Conservation (phyloP, 306 rosid species). For the Sechiopsis laciniata region DNA sequence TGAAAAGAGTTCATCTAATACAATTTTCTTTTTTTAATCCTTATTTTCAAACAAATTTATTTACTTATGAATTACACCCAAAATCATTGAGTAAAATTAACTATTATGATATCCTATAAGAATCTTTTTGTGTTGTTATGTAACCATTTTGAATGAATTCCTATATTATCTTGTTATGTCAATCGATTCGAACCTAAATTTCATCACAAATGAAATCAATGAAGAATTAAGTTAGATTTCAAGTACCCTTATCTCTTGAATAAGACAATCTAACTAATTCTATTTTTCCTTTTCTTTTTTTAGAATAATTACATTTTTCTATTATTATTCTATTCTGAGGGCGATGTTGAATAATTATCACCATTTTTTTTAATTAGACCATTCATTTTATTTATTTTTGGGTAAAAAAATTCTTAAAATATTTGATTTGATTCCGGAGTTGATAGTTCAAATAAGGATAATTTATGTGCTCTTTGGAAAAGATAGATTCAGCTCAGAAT, state of each 20-base stretch:
- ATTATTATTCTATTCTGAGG: too few relatives aligned
- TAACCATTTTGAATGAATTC: conserved; percentile 10
- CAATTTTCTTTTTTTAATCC: too few relatives aligned
- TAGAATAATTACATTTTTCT: conserved; percentile 2
- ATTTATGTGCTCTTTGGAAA: too few relatives aligned
- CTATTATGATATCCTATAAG: conserved; percentile 28
- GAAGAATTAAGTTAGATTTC: conserved; percentile 8
- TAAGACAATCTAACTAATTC: conserved; percentile 17
- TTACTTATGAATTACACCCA: background rate
- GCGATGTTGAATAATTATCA: too few relatives aligned
- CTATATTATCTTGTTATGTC: background rate
- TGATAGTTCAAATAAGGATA: too few relatives aligned
- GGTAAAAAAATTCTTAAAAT: too few relatives aligned
- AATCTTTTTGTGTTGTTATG: conserved; percentile 5
- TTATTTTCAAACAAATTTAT: background rate
- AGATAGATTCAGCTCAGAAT: too few relatives aligned
- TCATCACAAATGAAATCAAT: background rate
- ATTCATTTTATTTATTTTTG: too few relatives aligned
- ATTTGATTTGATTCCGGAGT: too few relatives aligned
- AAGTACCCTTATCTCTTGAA: background rate
- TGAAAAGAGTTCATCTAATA: too few relatives aligned
- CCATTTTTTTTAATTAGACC: too few relatives aligned
- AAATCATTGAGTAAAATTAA: background rate
- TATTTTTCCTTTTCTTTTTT: too few relatives aligned
- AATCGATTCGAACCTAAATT: background rate